Percentiles rank a stretch among this genome's conserved stretches.
These are phyloP conservation scores for Amanita jacksonii DNA, from an alignment of 768 basidiomycete species.

Conservation along the genomic window DNA sequence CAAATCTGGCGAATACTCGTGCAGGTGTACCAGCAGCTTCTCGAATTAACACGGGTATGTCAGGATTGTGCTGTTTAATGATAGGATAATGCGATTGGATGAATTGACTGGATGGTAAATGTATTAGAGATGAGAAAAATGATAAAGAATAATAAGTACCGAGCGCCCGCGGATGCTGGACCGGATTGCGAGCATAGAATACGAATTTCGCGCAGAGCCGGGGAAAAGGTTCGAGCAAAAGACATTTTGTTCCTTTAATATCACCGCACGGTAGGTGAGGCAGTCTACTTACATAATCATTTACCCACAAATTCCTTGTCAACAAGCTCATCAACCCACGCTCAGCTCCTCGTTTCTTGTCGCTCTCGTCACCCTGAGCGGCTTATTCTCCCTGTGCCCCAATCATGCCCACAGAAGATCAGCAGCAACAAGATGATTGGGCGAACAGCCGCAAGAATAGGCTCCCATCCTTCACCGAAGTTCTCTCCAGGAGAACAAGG, in stretches of 20 bases:
- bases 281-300: conserved; percentile 27
- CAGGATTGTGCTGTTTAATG: conserved; percentile 77
- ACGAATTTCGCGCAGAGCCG: conserved; percentile 72
- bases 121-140: conserved; percentile 4
- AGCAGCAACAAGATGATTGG: conserved; percentile 65
- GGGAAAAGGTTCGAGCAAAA: conserved; percentile 66
- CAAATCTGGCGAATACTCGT: conserved; percentile 77
- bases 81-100: conserved; percentile 62
- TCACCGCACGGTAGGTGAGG: too few species aligned
- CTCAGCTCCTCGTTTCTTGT: conserved; percentile 15
- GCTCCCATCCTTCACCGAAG: conserved; percentile 84
- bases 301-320: conserved; percentile 23
- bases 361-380: conserved; percentile 18
- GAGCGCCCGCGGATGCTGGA: conserved; percentile 66
- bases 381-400: not conserved
- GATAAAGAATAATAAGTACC: conserved; percentile 36
- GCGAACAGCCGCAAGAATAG: conserved; percentile 60
- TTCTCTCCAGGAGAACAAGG: conserved; percentile 80
- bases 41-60: conserved; percentile 76
- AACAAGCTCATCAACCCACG: conserved; percentile 14
- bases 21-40: conserved; percentile 76
- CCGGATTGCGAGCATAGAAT: conserved; percentile 74
- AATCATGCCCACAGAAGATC: conserved; percentile 32
- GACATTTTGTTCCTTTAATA: conserved; percentile 47
- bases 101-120: conserved; percentile 53